Base-by-base conservation (phyloP, 352 stramenopile species). In the Pythium apleroticum region DNA sequence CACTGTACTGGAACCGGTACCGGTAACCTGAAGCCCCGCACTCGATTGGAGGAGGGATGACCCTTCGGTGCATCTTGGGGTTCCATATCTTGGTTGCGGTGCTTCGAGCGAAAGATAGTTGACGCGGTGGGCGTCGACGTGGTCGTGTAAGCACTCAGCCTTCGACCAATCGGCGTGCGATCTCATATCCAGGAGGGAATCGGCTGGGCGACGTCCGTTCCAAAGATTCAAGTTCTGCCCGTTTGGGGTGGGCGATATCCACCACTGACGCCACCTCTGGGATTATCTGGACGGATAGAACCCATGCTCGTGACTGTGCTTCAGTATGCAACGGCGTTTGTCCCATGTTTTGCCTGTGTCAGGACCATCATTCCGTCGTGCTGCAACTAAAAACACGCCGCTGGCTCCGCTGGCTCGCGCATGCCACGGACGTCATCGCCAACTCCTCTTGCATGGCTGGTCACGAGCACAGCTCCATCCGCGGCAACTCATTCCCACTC, bases 41-140 rank as follows among this genome's bases (percentile, higher is more conserved):
- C 6, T 57, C 52, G 25, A 25, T 14, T 7, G 10, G n/a, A 17
- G 62, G 62, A 68, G 62, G 45, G 62, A 60, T 68, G 62, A 68
- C 62, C 45, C 33, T 14, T 22, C 31, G 7, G 4, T 41, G 62
- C 52, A 68, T 68, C 62, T 68, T 59, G n/a, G 37, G 2, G 31
- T 17, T 31, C 20, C 3, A 31, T 27, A 59, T 59, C 52, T 48
- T 48, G 5, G 6, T 30, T 49, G 31, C 52, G 52, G 28, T n/a
- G 59, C 43, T 54, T 63, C 52, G 33, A 28, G 24, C 52, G n/a
- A 54, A 60, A 48, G 4, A 33, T 10, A 19, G 30, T 35, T 48
- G 60, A 66, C 52, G 60, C 60, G 10, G 33, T 24, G 9, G 17
- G 48, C 49, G 59, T 65, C 59, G 53, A 27, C 3, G 6, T 28